Evolutionary conservation across 1,139 yeast species (phyloP), one percentile per base, ranked within the genome.

Genomic region (Ogataea hybrid): DNA sequence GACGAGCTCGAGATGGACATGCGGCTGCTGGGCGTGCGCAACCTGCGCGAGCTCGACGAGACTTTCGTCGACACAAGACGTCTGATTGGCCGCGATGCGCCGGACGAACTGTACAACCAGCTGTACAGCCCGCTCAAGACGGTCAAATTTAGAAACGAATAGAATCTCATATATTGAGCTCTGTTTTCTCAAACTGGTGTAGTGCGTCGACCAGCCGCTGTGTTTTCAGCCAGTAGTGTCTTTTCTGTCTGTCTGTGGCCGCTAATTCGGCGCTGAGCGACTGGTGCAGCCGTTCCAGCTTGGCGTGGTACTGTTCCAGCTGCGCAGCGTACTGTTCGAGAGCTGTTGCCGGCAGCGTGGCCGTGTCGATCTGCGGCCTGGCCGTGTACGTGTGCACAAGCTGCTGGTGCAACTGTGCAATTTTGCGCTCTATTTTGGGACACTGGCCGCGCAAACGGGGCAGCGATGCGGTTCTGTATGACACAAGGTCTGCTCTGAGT

Each of bases 1-100:
- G 89, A 83, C 47, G 97, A 90, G 61, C 63, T 90, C 61, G 79
- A 76, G 49, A 85, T 88, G 92, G 80, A 84, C 63, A 87, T 90
- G 97, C 73, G 96, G 51, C 70, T 89, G 38, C 67, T 90, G 39
- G 97, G 97, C 32, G 95, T 77, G 25, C 79, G 77, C 17, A 71
- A 70, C 20, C 67, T 90, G 16, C 75, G 72, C 35, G 83, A 88
- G 32, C 70, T 90, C 49, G 70, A 77, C 50, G 81, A 80, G 11
- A 65, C 69, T 6, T 65, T 73, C 47, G 61, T 82, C 9, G 87
- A 82, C 52, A 59, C 70, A 9, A 59, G 68, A 27, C 58, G 66
- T 22, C 51, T 70, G 40, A 56, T 64, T 21, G 63, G 63, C 23
- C 56, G 63, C 41, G 71, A 69, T n/a, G 75, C 84, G 1, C 57